Percentiles rank a stretch among this genome's conserved stretches.
These are phyloP conservation scores for Chenopodium suecicum DNA, from an alignment of 148 eudicot species.

Conservation along the genomic window DNA sequence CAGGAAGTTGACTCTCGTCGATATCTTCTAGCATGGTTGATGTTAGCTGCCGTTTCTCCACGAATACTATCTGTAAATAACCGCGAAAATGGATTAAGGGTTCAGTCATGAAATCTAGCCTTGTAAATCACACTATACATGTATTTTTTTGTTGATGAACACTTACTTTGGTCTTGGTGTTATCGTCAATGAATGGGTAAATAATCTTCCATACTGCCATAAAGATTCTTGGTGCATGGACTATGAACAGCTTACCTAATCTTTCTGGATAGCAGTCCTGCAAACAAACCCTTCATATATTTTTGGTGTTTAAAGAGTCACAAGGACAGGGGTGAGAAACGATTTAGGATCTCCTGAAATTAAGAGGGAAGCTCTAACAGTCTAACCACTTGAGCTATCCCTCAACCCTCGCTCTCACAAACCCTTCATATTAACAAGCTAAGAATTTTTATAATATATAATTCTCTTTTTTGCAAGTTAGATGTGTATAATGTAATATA, in stretches of 20 bases:
- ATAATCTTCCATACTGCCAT: slow-evolving; percentile 73
- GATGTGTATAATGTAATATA: no score
- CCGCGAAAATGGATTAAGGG: background rate
- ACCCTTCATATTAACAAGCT: no score
- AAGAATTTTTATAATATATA: no score
- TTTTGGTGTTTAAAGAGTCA: no score
- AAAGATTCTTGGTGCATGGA: slow-evolving; percentile 69
- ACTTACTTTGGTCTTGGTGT: slow-evolving; percentile 73
- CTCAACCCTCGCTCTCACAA: no score
- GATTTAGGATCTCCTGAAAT: no score
- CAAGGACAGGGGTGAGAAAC: no score
- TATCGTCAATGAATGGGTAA: slow-evolving; percentile 71
- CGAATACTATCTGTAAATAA: slow-evolving; percentile 56
- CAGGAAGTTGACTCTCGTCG: slow-evolving; percentile 53
- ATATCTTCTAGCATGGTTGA: slow-evolving; percentile 28
- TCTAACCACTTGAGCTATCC: no score
- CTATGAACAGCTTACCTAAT: slow-evolving; percentile 58
- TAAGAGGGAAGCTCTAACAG: no score
- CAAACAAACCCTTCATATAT: background rate
- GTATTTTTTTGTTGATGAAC: background rate
- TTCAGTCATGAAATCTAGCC: background rate
- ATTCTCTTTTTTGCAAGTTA: no score
- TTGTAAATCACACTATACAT: background rate
- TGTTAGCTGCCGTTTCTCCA: slow-evolving; percentile 45
- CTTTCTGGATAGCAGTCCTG: slow-evolving; percentile 94